Conservation (phyloP, 345 rosid species). For the Trapa incisa region DNA sequence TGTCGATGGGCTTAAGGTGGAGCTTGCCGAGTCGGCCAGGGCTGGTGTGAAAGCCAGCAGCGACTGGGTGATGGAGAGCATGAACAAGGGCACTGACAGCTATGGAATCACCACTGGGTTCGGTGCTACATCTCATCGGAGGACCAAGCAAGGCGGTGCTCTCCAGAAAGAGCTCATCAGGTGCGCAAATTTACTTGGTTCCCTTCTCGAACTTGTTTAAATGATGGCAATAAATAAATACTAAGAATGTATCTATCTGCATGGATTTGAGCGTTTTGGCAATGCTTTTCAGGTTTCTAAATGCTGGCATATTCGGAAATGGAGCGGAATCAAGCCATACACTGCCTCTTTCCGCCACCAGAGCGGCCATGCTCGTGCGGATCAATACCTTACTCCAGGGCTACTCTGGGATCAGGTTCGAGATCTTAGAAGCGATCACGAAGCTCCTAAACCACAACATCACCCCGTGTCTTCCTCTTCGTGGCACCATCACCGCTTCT, state of each 20-base stretch:
- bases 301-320: constrained; percentile 57
- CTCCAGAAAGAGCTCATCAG: constrained; percentile 68
- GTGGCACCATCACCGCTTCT: constrained; percentile 60
- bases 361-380: constrained; percentile 69
- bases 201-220: too few species aligned
- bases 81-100: constrained; percentile 58
- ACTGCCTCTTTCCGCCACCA: constrained; percentile 40
- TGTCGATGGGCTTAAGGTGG: constrained; percentile 25
- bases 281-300: constrained; percentile 37
- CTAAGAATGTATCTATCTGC: too few species aligned
- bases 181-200: constrained; percentile 14
- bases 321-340: constrained; percentile 39
- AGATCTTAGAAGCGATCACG: constrained; percentile 56
- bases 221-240: too few species aligned
- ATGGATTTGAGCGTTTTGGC: neutral
- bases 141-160: constrained; percentile 62
- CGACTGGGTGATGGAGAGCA: constrained; percentile 67
- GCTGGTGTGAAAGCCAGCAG: constrained; percentile 65
- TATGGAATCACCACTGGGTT: constrained; percentile 78
- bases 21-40: constrained; percentile 45
- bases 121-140: constrained; percentile 56
- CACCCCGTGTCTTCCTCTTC: constrained; percentile 65
- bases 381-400: constrained; percentile 69
- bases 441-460: constrained; percentile 49
- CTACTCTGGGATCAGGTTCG: constrained; percentile 62